A percentile compares a stretch with the other conserved stretches of the same genome.
Conservation (phyloP, 176 grass and related monocot species). For the Triticum aestivum region DNA sequence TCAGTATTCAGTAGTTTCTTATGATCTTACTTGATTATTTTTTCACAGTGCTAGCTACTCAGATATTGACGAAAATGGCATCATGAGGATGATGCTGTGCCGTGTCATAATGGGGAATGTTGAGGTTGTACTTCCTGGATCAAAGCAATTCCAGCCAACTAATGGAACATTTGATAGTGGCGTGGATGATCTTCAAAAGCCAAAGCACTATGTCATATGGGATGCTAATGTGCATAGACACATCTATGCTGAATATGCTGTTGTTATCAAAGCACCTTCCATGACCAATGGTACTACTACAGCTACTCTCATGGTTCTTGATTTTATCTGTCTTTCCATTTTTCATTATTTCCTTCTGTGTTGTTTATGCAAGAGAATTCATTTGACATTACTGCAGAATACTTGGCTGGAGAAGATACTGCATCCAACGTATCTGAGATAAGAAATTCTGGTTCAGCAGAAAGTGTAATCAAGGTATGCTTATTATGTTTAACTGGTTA, state of each 20-base stretch:
- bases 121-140: slow-evolving; percentile 64
- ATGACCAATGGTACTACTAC: slow-evolving; percentile 51
- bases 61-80: slow-evolving; percentile 64
- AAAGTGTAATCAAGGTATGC: slow-evolving; percentile 50
- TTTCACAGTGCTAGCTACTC: slow-evolving; percentile 49
- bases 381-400: slow-evolving; percentile 39
- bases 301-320: neutral
- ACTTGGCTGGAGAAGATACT: slow-evolving; percentile 42
- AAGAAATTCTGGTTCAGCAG: slow-evolving; percentile 46
- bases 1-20: neutral
- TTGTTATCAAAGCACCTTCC: slow-evolving; percentile 54
- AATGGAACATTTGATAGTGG: slow-evolving; percentile 64
- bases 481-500: slow-evolving; percentile 8
- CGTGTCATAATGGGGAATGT: slow-evolving; percentile 82
- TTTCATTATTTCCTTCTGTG: slow-evolving; percentile 9
- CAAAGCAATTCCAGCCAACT: slow-evolving; percentile 67
- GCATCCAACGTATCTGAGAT: slow-evolving; percentile 36
- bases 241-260: slow-evolving; percentile 74
- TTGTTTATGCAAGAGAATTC: neutral
- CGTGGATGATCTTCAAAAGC: slow-evolving; percentile 72
- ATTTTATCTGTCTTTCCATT: slow-evolving; percentile 1
- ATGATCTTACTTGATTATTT: slow-evolving; percentile 34
- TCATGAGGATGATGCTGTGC: slow-evolving; percentile 72
- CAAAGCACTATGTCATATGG: slow-evolving; percentile 75
- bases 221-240: slow-evolving; percentile 59